Evolutionary conservation across 1,284 basidiomycete species (phyloP).

Genomic region (Sporisorium sorghi): DNA sequence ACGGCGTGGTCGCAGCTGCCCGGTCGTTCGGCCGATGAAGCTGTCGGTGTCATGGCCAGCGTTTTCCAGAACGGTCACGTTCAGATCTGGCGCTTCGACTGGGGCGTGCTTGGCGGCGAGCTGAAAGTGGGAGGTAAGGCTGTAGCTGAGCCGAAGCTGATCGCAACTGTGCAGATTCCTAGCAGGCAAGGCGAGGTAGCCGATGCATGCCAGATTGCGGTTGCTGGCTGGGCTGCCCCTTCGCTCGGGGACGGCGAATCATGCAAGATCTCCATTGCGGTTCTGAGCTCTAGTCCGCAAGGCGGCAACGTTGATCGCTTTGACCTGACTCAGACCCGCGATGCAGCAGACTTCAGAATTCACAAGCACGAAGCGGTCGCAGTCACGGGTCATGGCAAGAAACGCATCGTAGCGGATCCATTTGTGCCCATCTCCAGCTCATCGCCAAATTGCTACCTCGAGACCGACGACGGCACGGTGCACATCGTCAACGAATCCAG

Average conservation of each 20-base stretch:
- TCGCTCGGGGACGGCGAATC: conserved; percentile 9
- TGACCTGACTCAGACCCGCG: conserved; percentile 16
- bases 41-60: conserved; percentile 75
- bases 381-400: conserved; percentile 18
- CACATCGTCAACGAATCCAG: neutral
- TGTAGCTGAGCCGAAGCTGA: conserved; percentile 31
- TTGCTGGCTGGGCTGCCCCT: conserved; percentile 34
- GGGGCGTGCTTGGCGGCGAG: conserved; percentile 45
- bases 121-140: conserved; percentile 42
- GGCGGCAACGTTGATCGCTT: conserved; percentile 15
- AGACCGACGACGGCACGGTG: conserved; percentile 38
- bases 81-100: conserved; percentile 75
- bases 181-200: neutral
- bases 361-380: neutral
- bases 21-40: conserved; percentile 12
- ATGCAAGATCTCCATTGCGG: conserved; percentile 39
- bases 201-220: conserved; percentile 37
- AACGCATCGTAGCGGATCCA: conserved; percentile 30
- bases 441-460: conserved; percentile 37
- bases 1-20: conserved; percentile 77
- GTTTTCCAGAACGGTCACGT: conserved; percentile 74
- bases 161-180: conserved; percentile 22
- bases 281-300: conserved; percentile 21
- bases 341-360: conserved; percentile 6
- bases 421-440: conserved; percentile 23